phyloP scores from a whole-genome alignment of 805 yeast genomes.

The Hemisphaericaspora nanyangensis region DNA sequence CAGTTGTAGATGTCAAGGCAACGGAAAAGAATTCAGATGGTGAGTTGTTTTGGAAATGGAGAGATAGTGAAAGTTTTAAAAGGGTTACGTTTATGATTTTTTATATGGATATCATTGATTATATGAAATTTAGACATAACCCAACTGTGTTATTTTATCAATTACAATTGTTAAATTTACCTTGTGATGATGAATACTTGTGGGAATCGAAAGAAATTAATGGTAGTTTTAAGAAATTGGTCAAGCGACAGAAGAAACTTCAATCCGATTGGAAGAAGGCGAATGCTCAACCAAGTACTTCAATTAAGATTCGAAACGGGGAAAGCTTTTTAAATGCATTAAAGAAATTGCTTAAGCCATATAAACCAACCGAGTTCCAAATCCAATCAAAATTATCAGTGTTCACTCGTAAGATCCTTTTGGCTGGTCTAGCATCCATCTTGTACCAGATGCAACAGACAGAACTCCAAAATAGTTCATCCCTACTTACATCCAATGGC shows the following conservation, averaged over 20 bases:
- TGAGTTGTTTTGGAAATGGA: conserved; percentile 60
- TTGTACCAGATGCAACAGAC: conserved; percentile 28
- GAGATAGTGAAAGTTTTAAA: conserved; percentile 74
- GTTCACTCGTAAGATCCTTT: conserved; percentile 59
- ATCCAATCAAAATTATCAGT: conserved; percentile 20
- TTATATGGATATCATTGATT: conserved; percentile 74
- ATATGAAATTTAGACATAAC: conserved; percentile 74
- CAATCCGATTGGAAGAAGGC: conserved; percentile 7
- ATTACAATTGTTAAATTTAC: conserved; percentile 36
- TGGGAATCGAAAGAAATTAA: conserved; percentile 39
- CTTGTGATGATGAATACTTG: conserved; percentile 37
- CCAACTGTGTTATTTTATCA: conserved; percentile 38
- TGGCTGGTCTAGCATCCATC: conserved; percentile 24
- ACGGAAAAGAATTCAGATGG: conserved; percentile 21
- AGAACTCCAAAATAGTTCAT: conserved; percentile 43
- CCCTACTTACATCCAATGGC: conserved; percentile 20
- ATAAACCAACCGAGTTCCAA: conserved; percentile 22
- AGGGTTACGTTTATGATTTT: conserved; percentile 79
- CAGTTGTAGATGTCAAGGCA: not conserved
- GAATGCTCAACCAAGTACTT: conserved; percentile 4
- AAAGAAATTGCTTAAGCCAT: conserved; percentile 54
- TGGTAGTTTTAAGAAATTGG: conserved; percentile 35
- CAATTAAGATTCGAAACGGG: conserved; percentile 11
- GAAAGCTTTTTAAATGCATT: conserved; percentile 51
- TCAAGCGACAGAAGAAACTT: conserved; percentile 32